Evolutionary conservation across 2,329 filamentous ascomycete species (phyloP), one percentile per base, ranked within the genome.

Genomic region (Aspergillus eucalypticola): DNA sequence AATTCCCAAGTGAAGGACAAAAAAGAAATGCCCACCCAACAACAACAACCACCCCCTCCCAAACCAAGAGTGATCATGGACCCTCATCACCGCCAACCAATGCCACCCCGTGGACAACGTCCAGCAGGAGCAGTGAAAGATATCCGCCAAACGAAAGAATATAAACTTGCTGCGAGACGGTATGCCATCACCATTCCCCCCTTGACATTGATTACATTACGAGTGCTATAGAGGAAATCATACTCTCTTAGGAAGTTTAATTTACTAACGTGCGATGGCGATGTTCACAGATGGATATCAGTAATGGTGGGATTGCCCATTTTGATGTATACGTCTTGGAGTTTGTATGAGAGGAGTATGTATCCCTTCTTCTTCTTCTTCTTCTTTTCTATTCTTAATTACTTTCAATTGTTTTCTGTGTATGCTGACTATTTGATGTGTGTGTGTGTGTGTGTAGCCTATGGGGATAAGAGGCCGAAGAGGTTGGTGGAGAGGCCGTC

Each of bases 101-200:
- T 44, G 0, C n/a, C 50, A 8, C 29, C 19, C 11, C 50, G 35
- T 5, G 23, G 46, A 15, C 21, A 8, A 15, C 5, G 19, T 15
- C 8, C n/a, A 21, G 21, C 50, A 2, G 8, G 39, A 8, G 19
- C 19, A 32, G 51, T 54, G 19, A 52, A 63, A 21, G 75, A 79
- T 67, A 74, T 79, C 42, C 73, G 74, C 48, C 64, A 76, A 60
- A 78, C 76, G n/a, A 75, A 72, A 57, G 72, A 75, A 64, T 79
- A 79, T 63, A 78, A 77, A 60, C 58, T 63, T 60, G 73, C 73
- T 60, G 73, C 75, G 25, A 69, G 76, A 53, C n/a, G n/a, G n/a
- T n/a, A n/a, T n/a, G n/a, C n/a, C n/a, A n/a, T n/a, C n/a, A n/a
- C n/a, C n/a, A n/a, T n/a, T n/a, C n/a, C n/a, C n/a, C n/a, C n/a